Evolutionary conservation across 2,329 filamentous ascomycete genomes (phyloP), one percentile per base, ranked within the genome.

Genomic region (Penicillium sp.): DNA sequence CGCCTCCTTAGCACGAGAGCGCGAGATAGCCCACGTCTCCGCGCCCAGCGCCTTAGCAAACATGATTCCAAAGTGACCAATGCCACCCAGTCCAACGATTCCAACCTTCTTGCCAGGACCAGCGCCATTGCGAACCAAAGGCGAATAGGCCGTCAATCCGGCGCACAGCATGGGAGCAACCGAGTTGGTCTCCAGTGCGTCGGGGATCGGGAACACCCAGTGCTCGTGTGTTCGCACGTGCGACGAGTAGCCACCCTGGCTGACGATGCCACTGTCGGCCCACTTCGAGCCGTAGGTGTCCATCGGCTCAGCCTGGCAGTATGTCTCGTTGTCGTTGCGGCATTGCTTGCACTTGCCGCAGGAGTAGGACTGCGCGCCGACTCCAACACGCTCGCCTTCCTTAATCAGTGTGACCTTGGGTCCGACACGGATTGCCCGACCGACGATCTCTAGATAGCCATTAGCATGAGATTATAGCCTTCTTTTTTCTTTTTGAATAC

Each of bases 141-240:
- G 90, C 58, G 84, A 88, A 78, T 86, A 95, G 57, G 86, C 85
- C 4, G 91, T 95, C 62, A 95, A 81, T 61, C 91, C 91, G 39
- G 89, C 91, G 74, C 91, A 95, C 64, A 94, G 82, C 88, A 92
- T 91, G 10, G 89, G 89, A 2, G 89, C 90, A 1, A 87, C 89
- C 49, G 86, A 75, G 24, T 72, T 71, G 56, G 73, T 78, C 61
- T 79, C 72, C 44, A 95, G 81, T 50, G 80, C 84, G 32, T 92
- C 89, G 35, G 90, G 91, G 61, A 95, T 92, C 2, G 67, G 69
- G 75, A 85, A 85, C 18, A 81, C 81, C 68, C 83, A 92, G 78
- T 92, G 89, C 75, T 92, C 88, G 74, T 93, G 89, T 1, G 86
- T 85, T 62, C 89, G 82, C 20, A 90, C 81, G 69, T 90, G 85